Conservation (phyloP, 2,329 filamentous ascomycete species). For the Ophiosphaerella narmari region DNA sequence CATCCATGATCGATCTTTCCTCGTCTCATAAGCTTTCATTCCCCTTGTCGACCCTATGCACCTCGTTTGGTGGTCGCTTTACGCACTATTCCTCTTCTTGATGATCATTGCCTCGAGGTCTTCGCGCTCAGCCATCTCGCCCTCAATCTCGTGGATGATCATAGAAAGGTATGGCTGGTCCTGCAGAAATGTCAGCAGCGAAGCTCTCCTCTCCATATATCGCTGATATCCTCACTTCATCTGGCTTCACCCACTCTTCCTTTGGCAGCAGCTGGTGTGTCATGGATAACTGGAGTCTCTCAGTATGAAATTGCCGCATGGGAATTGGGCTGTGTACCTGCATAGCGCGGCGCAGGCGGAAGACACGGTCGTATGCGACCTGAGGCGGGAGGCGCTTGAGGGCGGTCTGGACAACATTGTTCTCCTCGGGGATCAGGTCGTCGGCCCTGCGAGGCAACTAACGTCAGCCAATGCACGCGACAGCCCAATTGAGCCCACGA, state of each 20-base stretch:
- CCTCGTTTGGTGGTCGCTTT: constrained; percentile 27
- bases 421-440: constrained; percentile 93
- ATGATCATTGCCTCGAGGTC: constrained; percentile 71
- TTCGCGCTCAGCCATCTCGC: constrained; percentile 67
- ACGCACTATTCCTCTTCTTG: constrained; percentile 47
- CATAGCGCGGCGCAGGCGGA: constrained; percentile 92
- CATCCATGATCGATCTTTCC: constrained; percentile 24
- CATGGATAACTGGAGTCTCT: constrained; percentile 62
- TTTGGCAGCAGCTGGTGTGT: constrained; percentile 68
- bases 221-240: constrained; percentile 58
- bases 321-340: constrained; percentile 63
- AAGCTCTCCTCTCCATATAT: background rate
- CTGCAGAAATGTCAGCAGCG: constrained; percentile 49
- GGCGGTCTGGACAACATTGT: constrained; percentile 81
- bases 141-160: constrained; percentile 71
- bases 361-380: constrained; percentile 95
- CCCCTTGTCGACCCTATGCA: constrained; percentile 21
- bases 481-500: too few species aligned
- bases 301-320: constrained; percentile 10
- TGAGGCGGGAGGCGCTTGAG: constrained; percentile 88
- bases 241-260: constrained; percentile 69
- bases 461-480: constrained; percentile 33
- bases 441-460: constrained; percentile 69
- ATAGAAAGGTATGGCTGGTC: constrained; percentile 69
- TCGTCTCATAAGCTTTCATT: constrained; percentile 12